Percentiles rank a stretch among this genome's conserved stretches.
Evolutionary conservation across 75 land plant species (phyloP).

Genomic region (Azolla pinnata): DNA sequence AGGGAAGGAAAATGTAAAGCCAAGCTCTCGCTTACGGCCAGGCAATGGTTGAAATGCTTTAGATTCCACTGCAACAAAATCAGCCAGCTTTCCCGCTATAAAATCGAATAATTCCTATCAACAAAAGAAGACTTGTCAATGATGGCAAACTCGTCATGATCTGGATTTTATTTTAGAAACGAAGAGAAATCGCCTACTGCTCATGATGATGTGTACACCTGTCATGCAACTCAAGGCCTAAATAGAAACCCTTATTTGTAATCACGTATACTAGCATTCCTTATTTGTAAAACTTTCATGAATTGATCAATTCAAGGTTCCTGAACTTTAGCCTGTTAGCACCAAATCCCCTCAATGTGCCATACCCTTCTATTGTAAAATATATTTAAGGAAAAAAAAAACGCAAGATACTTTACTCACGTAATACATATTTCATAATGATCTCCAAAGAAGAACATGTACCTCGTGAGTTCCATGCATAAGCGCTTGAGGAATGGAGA

Average conservation of each 20-base stretch:
- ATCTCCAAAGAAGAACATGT: neutral
- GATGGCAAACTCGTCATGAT: neutral
- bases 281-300: too few relatives aligned
- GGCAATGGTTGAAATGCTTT: constrained; percentile 36
- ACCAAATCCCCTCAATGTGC: too few relatives aligned
- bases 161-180: too few relatives aligned
- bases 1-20: constrained; percentile 78
- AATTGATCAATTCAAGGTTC: too few relatives aligned
- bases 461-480: constrained; percentile 69
- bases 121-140: neutral
- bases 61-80: constrained; percentile 51
- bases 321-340: too few relatives aligned
- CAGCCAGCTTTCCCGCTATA: constrained; percentile 48
- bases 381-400: too few relatives aligned
- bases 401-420: neutral
- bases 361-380: too few relatives aligned
- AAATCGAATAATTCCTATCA: constrained; percentile 67
- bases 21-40: constrained; percentile 52
- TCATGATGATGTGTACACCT: neutral
- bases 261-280: too few relatives aligned
- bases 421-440: too few relatives aligned
- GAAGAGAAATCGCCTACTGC: too few relatives aligned
- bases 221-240: neutral
- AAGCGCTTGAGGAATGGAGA: constrained; percentile 54
- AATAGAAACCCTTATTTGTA: too few relatives aligned